Conservation (phyloP, 2,329 filamentous ascomycete genomes). For the Scedosporium boydii region DNA sequence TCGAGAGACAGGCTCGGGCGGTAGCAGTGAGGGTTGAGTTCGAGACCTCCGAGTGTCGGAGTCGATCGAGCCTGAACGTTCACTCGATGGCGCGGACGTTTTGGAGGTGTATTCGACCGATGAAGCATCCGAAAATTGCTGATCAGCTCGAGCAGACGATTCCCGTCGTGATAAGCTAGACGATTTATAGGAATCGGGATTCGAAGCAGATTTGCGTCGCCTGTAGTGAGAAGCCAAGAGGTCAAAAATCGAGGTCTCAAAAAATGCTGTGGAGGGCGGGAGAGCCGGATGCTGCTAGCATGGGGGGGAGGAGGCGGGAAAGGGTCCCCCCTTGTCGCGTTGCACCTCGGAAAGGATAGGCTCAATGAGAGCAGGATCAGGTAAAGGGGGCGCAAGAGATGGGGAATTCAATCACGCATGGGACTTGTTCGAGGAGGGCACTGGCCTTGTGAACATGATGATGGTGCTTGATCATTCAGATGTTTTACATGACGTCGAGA, state of each 20-base stretch:
- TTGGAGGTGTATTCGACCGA: constrained; percentile 16
- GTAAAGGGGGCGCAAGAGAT: background rate
- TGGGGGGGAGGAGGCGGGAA: background rate
- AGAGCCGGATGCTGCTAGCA: background rate
- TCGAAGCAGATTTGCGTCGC: background rate
- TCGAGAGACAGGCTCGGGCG: constrained; percentile 33
- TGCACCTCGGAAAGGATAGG: background rate
- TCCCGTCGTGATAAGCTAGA: background rate
- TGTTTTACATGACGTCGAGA: background rate
- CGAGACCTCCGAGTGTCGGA: constrained; percentile 19
- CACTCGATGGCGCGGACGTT: constrained; percentile 29
- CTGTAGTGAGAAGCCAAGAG: background rate
- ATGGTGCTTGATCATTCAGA: background rate
- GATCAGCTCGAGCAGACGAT: background rate
- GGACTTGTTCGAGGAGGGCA: background rate
- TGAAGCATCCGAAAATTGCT: background rate
- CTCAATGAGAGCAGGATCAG: background rate
- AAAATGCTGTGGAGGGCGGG: background rate
- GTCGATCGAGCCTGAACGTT: constrained; percentile 19
- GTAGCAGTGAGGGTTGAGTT: constrained; percentile 21
- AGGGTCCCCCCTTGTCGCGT: background rate
- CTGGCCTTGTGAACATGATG: background rate
- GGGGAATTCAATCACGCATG: background rate
- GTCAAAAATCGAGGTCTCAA: background rate
- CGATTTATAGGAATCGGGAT: background rate